phyloP scores from a whole-genome alignment of 78 protist species.

The Planoprotostelium fungivorum region DNA sequence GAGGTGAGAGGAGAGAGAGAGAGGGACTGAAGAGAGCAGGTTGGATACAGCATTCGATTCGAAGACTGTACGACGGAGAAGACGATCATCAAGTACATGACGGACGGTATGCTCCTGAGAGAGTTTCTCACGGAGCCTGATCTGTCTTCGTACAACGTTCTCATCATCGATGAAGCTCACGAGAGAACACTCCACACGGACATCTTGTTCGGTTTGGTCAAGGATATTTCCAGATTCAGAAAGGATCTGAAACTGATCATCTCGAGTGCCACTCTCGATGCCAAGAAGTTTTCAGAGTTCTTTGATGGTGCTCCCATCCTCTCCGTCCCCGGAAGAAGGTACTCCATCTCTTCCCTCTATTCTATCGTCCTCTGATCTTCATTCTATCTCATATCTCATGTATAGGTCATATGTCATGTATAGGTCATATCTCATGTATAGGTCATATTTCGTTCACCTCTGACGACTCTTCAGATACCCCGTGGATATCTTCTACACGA shows the following conservation, averaged over 20 bases:
- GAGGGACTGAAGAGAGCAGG: conserved; percentile 9
- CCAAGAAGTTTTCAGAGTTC: conserved; percentile 89
- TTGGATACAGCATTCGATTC: conserved; percentile 93
- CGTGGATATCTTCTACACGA: conserved; percentile 91
- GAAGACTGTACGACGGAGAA: conserved; percentile 85
- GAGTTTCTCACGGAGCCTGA: conserved; percentile 91
- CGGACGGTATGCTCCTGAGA: conserved; percentile 97
- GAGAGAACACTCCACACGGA: conserved; percentile 99
- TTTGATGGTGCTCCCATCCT: conserved; percentile 91
- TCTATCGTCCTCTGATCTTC: too few relatives aligned
- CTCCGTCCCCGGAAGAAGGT: conserved; percentile 81
- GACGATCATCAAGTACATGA: conserved; percentile 92
- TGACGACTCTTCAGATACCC: conserved; percentile 23
- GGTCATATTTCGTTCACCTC: conserved; percentile 8
- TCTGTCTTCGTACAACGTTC: conserved; percentile 71
- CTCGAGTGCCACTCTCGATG: conserved; percentile 94
- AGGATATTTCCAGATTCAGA: conserved; percentile 84
- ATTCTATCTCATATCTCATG: too few relatives aligned
- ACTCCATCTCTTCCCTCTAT: conserved; percentile 32
- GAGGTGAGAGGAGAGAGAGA: conserved; percentile 37
- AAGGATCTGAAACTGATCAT: conserved; percentile 85
- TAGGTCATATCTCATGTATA: background rate
- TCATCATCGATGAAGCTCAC: conserved; percentile 99
- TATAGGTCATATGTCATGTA: background rate
- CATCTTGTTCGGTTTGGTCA: conserved; percentile 89